Evolutionary conservation across 2,329 filamentous ascomycete species (phyloP), one percentile per base, ranked within the genome.

Genomic region (Penicillium hordei): DNA sequence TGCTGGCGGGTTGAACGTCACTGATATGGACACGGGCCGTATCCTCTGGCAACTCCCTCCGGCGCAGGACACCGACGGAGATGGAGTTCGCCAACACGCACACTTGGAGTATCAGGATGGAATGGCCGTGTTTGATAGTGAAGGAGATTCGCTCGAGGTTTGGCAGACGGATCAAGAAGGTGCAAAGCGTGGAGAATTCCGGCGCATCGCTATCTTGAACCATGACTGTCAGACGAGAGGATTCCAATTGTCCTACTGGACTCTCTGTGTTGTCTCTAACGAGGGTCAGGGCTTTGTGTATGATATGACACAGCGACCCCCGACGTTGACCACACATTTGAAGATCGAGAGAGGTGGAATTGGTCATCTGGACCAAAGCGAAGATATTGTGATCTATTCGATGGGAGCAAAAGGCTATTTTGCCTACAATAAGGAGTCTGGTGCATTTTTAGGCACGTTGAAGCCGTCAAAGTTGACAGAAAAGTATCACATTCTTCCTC

Each of bases 101-200:
- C 79, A 80, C 65, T 64, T 81, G 12, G 78, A 81, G 52, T 81
- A 81, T 53, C 72, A 79, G 55, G 74, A 79, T 64, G 78, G 78
- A 12, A 76, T 73, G 48, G 77, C 74, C 2, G 77, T 78, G 3
- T 81, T 76, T 65, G 78, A 81, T 61, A 69, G 76, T 0, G 72
- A 76, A 42, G 77, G 77, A 3, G 73, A 80, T 63, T 71, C 75
- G 1, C 60, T 81, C 1, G 78, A 81, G 60, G 75, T 81, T 2
- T 81, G 79, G 78, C 70, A 75, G 54, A 69, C 74, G 0, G 75
- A 72, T 23, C 38, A 70, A 23, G 72, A 74, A 23, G 74, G 67
- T 12, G 58, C 68, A 13, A 45, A 60, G 13, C 70, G 75, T 33
- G 78, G 77, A 17, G 70, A 74, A 36, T 80, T 81, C 56, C 69